Base-by-base conservation (phyloP, 192 early-diverging fungal genomes). In the Gigaspora rosea region DNA sequence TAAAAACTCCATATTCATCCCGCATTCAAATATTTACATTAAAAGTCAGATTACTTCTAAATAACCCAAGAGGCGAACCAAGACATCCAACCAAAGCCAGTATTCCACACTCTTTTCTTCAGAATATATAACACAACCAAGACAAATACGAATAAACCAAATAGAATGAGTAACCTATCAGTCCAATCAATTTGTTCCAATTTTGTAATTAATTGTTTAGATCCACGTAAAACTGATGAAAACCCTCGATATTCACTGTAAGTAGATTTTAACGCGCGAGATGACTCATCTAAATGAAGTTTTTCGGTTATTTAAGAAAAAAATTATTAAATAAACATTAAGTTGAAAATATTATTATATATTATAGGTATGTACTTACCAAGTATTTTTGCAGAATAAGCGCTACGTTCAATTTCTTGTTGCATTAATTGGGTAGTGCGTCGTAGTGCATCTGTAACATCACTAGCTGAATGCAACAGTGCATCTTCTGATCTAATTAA, bases 151-250 rank as follows among this genome's bases (percentile, higher is more conserved):
- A 91, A 56, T 36, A 91, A 70, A 3, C 90, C 91, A 71, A 91
- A 85, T 3, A 85, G 36, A 12, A 93, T 83, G 48, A 90, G 73
- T 13, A 93, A 72, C 16, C 89, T 81, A 69, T 93, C 91, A 5
- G 86, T 87, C 88, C 88, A 91, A 52, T 93, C 91, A n/a, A 87
- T 86, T 13, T 85, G 82, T 57, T 91, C 87, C 33, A 93, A 79
- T 67, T 90, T 87, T n/a, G 88, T 86, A 41, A 93, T 87, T 18
- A 91, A 46, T 52, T 82, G 80, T 72, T 88, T 88, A 18, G 89
- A 90, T 8, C 85, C 78, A 32, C 82, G 83, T 2, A 91, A 51
- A 8, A 91, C 75, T 2, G 85, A 82, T 15, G 81, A 79, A 66
- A 90, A 85, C 18, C 85, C 86, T 22, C 81, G 81, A 79, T 91